Evolutionary conservation across 176 grass and related monocot genomes (phyloP), one percentile per base, ranked within the genome.

Genomic region (Dendrocalamus sinicus): DNA sequence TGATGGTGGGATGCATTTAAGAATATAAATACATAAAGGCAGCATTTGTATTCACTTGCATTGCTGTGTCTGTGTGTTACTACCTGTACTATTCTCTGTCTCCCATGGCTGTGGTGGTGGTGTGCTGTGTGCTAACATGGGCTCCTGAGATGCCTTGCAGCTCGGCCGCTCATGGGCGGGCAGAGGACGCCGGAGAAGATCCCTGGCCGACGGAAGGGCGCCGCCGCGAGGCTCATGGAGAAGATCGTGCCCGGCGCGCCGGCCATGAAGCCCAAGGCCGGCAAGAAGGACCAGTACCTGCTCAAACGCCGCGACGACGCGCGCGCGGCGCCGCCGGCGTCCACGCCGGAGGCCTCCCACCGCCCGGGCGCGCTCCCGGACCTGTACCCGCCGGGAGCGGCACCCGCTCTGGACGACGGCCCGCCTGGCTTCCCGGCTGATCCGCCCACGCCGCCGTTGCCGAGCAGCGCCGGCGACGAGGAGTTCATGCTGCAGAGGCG

Each of bases 261-360:
- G n/a, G 81, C 81, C 28, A 75, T 89, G 60, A 90, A 85, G 67
- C 14, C 52, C 67, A 78, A 86, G 58, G 54, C 82, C 58, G 70
- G 66, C 82, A 94, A 94, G 86, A 95, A 95, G 81, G 89, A 96
- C 85, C 94, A 96, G 80, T 96, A 96, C 87, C 73, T 96, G 44
- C 90, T 99, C 46, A 99, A 99, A 89, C 93, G 92, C 43, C 91
- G 97, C n/a, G 90, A 99, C 6, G 89, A 91, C 51, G 82, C 50
- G 3, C 79, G 71, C 55, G 73, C 69, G 17, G 39, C 83, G 28
- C 52, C 71, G n/a, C 69, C 35, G 55, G 32, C 47, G 32, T 64
- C 84, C 9, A 39, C 46, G 47, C 80, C 83, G 13, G 74, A 79
- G 24, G 32, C 63, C 2, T 2, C 51, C 54, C 64, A 35, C 16